Evolutionary conservation across 208 protist genomes (phyloP), one percentile per base, ranked within the genome.

Genomic region (Vickermania spadyakhi): DNA sequence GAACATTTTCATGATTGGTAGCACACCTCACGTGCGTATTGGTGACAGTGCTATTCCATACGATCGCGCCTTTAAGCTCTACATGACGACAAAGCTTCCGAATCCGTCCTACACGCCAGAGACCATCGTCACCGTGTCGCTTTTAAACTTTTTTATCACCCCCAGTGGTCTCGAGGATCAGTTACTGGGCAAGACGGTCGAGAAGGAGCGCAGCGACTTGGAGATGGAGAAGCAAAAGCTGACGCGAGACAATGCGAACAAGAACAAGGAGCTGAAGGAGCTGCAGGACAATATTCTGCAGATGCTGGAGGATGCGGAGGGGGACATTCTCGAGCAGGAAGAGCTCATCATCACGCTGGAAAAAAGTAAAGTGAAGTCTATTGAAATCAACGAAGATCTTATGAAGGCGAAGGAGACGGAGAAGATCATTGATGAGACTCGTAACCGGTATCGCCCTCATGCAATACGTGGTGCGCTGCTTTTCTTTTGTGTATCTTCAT

Each of bases 61-160:
- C 75, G 86, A 98, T 74, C 66, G 60, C 25, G 93, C 94, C 64
- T 99, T 99, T 80, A 86, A 80, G 63, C 79, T 99, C 45, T 99
- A 98, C 81, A 96, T 99, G 73, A 98, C 96, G 55, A 98, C 97
- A 28, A 98, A 98, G 80, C 77, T 99, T 49, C 93, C 96, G 0
- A 99, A 99, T 71, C 97, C 97, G 27, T 83, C 86, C 55, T 99
- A 98, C 83, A 94, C 91, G 2, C 98, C 98, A 3, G 97, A 99
- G 79, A 86, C 86, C 23, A 88, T 91, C 42, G 96, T 97, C 21
- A 99, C 97, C 56, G 96, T 99, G 31, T 97, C 93, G 23, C 71
- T 99, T 56, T 75, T 99, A 7, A 99, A 99, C 79, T 99, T 99
- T 81, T 98, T 97, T 68, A 97, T 99, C 64, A 98, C 97, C 26